Base-by-base conservation (phyloP, 2,329 filamentous ascomycete species). In the Dothistroma pini region DNA sequence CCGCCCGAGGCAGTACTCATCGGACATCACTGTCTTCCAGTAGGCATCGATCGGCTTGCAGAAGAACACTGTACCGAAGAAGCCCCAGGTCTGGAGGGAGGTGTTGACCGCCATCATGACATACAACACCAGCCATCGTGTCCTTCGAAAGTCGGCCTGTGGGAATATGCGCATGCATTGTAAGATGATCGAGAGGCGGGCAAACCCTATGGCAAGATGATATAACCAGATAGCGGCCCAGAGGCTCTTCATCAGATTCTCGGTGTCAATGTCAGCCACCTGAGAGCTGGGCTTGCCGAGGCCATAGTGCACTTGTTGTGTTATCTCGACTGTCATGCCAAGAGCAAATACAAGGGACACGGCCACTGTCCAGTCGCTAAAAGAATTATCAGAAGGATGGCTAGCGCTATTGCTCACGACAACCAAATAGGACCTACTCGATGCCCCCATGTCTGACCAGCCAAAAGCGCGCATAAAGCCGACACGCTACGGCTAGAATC, bases 161-260 rank as follows among this genome's bases (percentile, higher is more conserved):
- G 57, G 57, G n/a, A 60, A 60, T 11, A 60, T 47, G 5, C 58
- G 58, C 34, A 56, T 56, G 53, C 47, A 55, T n/a, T 56, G 58
- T 4, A 60, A 35, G 29, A 60, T 51, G 53, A 60, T 52, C 8
- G 58, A 55, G 4, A 60, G 34, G 12, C 58, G 52, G 14, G 53
- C 47, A 22, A 56, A 56, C 16, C 58, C 58, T 29, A 60, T 56
- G 34, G 52, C 58, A 10, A 60, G 41, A 21, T 60, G 53, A 29
- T 56, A 60, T 2, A 44, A 34, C 58, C 58, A 60, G 19, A 60
- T 49, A 1, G 53, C 48, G 3, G 29, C 53, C 58, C 58, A 60
- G 12, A 60, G 38, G 16, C 35, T 34, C 31, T 41, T 56, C n/a
- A 51, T 29, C 29, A 56, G 25, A 34, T 38, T 31, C 44, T 38